Conservation (phyloP, 495 filamentous ascomycete genomes). For the Aspergillus conjunctus region DNA sequence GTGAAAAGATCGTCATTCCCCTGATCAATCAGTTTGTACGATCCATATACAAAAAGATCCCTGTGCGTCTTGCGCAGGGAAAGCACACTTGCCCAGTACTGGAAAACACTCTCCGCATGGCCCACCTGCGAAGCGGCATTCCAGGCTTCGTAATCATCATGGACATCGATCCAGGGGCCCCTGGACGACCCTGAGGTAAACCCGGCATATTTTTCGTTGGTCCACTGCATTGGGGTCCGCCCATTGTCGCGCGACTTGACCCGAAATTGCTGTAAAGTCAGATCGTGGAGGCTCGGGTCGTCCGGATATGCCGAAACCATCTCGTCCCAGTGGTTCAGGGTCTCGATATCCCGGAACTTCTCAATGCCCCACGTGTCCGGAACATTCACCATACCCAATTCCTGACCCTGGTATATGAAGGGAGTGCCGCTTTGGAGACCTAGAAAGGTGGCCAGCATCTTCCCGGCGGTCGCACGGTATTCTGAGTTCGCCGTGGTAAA, state of each 20-base stretch:
- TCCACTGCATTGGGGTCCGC: constrained; percentile 63
- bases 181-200: constrained; percentile 34
- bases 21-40: constrained; percentile 46
- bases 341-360: constrained; percentile 66
- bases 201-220: constrained; percentile 46
- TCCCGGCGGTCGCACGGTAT: constrained; percentile 47
- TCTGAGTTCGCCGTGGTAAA: constrained; percentile 47
- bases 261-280: constrained; percentile 14
- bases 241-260: constrained; percentile 46
- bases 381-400: constrained; percentile 68
- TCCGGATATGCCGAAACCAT: neutral
- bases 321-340: constrained; percentile 44
- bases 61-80: constrained; percentile 47
- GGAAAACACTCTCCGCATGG: constrained; percentile 39
- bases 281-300: neutral
- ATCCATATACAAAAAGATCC: constrained; percentile 55
- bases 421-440: constrained; percentile 59
- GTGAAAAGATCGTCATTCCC: constrained; percentile 37
- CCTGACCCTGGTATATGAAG: constrained; percentile 69
- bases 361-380: constrained; percentile 59
- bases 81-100: constrained; percentile 49
- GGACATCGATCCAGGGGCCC: constrained; percentile 54
- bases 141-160: constrained; percentile 43
- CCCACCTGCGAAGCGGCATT: constrained; percentile 46
- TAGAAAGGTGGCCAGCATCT: constrained; percentile 59